phyloP scores from a whole-genome alignment of 163 green algal species.

The Chlorella variabilis region DNA sequence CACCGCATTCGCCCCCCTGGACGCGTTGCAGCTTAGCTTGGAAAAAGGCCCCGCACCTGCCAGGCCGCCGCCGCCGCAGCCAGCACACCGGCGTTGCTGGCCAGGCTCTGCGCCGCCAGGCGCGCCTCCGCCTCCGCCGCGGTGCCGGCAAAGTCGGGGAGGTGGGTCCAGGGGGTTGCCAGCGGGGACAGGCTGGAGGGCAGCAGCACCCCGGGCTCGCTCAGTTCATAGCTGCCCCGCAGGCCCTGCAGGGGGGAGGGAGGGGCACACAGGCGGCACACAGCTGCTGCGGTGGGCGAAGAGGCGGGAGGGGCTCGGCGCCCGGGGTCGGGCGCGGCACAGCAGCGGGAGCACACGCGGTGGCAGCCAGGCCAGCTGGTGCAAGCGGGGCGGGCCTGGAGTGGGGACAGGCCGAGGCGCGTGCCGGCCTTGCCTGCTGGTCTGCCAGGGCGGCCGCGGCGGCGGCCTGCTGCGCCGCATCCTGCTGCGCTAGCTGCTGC shows the following conservation, averaged over 20 bases:
- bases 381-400: no score
- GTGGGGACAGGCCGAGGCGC: no score
- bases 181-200: constrained; percentile 12
- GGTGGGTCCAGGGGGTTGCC: background rate
- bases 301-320: no score
- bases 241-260: background rate
- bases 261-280: no score
- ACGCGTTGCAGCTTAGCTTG: no score
- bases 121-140: background rate
- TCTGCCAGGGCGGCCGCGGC: background rate
- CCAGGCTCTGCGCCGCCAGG: constrained; percentile 10
- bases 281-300: no score
- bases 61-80: constrained; percentile 10
- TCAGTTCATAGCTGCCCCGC: background rate
- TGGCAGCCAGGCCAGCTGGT: no score
- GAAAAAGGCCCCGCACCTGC: no score
- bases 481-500: constrained; percentile 30
- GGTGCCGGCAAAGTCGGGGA: background rate
- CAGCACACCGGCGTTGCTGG: background rate
- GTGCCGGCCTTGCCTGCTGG: no score
- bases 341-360: no score
- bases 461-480: constrained; percentile 9
- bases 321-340: no score
- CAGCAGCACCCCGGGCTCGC: background rate
- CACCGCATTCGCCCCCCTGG: no score